Evolutionary conservation across 2,329 filamentous ascomycete genomes (phyloP).

Genomic region (Aspergillus fijiensis): DNA sequence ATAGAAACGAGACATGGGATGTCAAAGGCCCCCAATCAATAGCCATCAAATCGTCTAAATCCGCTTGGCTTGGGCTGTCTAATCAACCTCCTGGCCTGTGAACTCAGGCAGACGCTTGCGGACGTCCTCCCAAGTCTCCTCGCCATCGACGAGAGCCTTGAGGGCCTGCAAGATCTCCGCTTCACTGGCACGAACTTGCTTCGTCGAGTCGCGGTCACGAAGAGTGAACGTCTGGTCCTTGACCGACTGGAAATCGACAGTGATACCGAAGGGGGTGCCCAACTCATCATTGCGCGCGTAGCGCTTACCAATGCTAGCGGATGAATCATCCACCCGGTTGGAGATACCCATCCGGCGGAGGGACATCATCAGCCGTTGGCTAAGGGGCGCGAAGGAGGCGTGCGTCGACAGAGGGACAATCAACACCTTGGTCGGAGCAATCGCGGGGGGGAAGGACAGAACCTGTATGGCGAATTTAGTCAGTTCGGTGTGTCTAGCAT

Average conservation of each 20-base stretch:
- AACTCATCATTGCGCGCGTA: slow-evolving; percentile 95
- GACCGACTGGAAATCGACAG: slow-evolving; percentile 92
- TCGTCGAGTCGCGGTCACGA: slow-evolving; percentile 84
- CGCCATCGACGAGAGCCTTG: slow-evolving; percentile 61
- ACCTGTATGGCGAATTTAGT: slow-evolving; percentile 48
- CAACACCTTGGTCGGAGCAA: slow-evolving; percentile 94
- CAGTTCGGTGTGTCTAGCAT: slow-evolving; percentile 11
- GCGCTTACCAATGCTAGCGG: slow-evolving; percentile 89
- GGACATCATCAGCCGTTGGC: slow-evolving; percentile 69
- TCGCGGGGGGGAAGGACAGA: slow-evolving; percentile 69
- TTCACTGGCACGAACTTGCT: slow-evolving; percentile 81
- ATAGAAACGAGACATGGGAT: not conserved
- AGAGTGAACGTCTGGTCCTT: slow-evolving; percentile 85
- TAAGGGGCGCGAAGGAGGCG: slow-evolving; percentile 73
- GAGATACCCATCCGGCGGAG: slow-evolving; percentile 76
- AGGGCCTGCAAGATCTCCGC: slow-evolving; percentile 77
- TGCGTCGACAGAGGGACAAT: slow-evolving; percentile 86
- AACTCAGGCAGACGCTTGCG: slow-evolving; percentile 78
- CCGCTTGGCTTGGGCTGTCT: slow-evolving; percentile 14
- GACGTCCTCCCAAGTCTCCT: slow-evolving; percentile 68
- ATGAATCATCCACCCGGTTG: slow-evolving; percentile 84
- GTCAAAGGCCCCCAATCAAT: too few relatives aligned
- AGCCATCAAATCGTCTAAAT: not conserved
- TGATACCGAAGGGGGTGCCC: slow-evolving; percentile 90
- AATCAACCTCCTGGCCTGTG: slow-evolving; percentile 67